Percentiles rank a stretch among this genome's conserved stretches.
Conservation (phyloP, 148 eudicot species). For the Linanthus parryae region DNA sequence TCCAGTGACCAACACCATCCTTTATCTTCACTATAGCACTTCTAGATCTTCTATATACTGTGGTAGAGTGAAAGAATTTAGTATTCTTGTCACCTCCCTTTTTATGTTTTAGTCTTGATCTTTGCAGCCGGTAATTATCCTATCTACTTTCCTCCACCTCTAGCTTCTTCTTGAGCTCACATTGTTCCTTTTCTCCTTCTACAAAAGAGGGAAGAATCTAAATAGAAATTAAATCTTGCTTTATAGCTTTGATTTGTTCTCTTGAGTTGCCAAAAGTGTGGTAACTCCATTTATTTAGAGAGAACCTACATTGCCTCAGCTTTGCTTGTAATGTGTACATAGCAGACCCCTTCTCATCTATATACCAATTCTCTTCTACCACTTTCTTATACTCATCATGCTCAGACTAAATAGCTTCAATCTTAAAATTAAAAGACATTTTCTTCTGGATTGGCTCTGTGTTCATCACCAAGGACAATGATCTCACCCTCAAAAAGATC, state of each 20-base stretch:
- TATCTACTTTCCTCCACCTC: neutral
- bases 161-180: neutral
- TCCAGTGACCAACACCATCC: neutral
- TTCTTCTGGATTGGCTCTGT: neutral
- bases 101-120: neutral
- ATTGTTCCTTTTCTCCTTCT: neutral
- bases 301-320: neutral
- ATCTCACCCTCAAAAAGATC: neutral
- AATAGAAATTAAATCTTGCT: neutral
- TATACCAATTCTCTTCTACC: neutral
- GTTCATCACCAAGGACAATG: neutral
- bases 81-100: neutral
- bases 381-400: neutral
- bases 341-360: neutral
- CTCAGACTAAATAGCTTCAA: neutral
- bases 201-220: neutral
- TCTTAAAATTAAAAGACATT: neutral
- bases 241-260: neutral
- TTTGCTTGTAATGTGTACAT: too few relatives aligned
- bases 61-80: neutral
- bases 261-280: neutral
- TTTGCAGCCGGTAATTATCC: neutral
- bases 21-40: neutral
- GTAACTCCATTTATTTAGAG: neutral
- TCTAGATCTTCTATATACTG: neutral